A percentile compares a stretch with the other conserved stretches of the same genome.
Conservation (phyloP, 139 green algal species). For the Chlamydomonas sp. region DNA sequence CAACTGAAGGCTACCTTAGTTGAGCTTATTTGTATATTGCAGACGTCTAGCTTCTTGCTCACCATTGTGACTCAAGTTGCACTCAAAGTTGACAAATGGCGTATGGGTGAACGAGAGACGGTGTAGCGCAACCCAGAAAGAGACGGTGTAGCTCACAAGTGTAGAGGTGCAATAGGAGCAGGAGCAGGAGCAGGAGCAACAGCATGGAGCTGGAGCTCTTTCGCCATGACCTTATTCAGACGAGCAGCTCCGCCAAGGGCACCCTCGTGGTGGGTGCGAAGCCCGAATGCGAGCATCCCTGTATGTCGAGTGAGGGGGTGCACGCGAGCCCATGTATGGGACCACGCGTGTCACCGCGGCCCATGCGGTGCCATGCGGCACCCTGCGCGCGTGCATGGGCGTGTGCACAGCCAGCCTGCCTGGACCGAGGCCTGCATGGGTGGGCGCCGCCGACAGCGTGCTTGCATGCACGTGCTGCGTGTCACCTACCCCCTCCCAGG, state of each 20-base stretch:
- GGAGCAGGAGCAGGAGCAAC: background rate
- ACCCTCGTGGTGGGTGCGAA: slow-evolving; percentile 38
- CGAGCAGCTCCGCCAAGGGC: slow-evolving; percentile 25
- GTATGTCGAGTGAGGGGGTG: no score
- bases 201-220: slow-evolving; percentile 51
- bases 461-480: background rate
- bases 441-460: no score
- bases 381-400: background rate
- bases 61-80: no score
- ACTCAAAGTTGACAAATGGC: no score
- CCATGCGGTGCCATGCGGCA: background rate
- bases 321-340: no score
- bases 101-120: no score
- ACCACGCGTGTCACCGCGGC: background rate
- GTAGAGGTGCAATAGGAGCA: background rate
- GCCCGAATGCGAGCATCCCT: no score
- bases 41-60: no score
- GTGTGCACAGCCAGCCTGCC: background rate
- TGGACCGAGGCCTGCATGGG: background rate
- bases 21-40: no score
- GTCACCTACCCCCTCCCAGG: slow-evolving; percentile 28
- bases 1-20: no score
- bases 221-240: slow-evolving; percentile 51
- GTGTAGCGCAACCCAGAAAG: background rate
- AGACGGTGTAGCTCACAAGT: background rate